Evolutionary conservation across 208 protist genomes (phyloP).

Genomic region (Endotrypanum monterogeii): DNA sequence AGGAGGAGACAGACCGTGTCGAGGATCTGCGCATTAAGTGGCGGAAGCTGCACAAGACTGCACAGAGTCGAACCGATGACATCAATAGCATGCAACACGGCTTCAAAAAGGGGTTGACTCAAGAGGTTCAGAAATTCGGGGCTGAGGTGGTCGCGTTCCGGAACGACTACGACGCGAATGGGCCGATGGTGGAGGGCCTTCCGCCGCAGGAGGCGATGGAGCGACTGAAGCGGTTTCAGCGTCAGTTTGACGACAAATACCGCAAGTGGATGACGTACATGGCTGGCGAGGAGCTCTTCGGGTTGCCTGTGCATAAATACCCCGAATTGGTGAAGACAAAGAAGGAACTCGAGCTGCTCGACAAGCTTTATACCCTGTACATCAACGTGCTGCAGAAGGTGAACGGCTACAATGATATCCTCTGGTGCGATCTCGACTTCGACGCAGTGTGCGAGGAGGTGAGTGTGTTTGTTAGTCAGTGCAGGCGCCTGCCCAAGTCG

Average conservation of each 20-base stretch:
- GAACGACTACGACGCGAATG: constrained; percentile 95
- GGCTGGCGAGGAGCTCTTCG: constrained; percentile 96
- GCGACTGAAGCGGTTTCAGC: constrained; percentile 95
- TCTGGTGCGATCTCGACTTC: constrained; percentile 96
- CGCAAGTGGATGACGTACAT: constrained; percentile 94
- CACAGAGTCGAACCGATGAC: constrained; percentile 81
- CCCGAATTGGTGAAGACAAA: constrained; percentile 93
- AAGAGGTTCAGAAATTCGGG: constrained; percentile 94
- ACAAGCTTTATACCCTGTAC: constrained; percentile 96
- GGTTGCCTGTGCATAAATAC: constrained; percentile 94
- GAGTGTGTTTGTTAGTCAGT: constrained; percentile 90
- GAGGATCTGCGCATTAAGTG: constrained; percentile 93
- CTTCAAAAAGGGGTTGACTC: constrained; percentile 94
- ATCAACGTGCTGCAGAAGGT: constrained; percentile 95
- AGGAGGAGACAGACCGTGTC: constrained; percentile 96
- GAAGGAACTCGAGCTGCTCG: constrained; percentile 94
- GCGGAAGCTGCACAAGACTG: constrained; percentile 87
- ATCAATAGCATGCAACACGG: constrained; percentile 92
- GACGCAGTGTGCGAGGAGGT: constrained; percentile 94
- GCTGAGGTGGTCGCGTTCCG: constrained; percentile 93
- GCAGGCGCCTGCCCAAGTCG: constrained; percentile 91
- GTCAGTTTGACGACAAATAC: constrained; percentile 95
- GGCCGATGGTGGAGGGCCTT: constrained; percentile 95
- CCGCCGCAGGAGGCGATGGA: constrained; percentile 94
- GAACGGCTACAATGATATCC: constrained; percentile 93